A percentile compares a stretch with the other conserved stretches of the same genome.
These are phyloP conservation scores for Leccinum huronense DNA, from an alignment of 1,284 basidiomycete species.

Conservation along the genomic window DNA sequence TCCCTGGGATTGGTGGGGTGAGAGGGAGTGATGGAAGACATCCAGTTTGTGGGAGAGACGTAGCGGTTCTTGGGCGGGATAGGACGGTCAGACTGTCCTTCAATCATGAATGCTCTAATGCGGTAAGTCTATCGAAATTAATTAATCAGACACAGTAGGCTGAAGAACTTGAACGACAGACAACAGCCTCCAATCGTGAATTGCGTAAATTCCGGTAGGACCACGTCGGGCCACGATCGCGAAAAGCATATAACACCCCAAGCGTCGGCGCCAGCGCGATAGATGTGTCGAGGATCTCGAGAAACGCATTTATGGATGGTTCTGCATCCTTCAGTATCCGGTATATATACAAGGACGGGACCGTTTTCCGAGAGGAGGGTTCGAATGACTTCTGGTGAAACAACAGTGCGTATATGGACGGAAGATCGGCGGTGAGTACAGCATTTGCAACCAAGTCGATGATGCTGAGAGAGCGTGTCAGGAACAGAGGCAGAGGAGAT, in stretches of 20 bases:
- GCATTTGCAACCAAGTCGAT: slow-evolving; percentile 54
- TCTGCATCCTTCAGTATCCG: slow-evolving; percentile 66
- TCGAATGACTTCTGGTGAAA: slow-evolving; percentile 47
- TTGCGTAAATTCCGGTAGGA: slow-evolving; percentile 59
- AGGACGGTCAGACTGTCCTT: slow-evolving; percentile 53
- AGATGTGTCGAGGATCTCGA: slow-evolving; percentile 64
- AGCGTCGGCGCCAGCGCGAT: slow-evolving; percentile 71
- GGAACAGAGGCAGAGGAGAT: slow-evolving; percentile 35
- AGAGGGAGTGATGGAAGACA: slow-evolving; percentile 21
- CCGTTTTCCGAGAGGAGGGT: slow-evolving; percentile 43
- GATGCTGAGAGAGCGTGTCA: slow-evolving; percentile 36
- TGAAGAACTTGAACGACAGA: background rate
- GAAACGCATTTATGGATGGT: slow-evolving; percentile 67
- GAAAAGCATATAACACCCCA: slow-evolving; percentile 47
- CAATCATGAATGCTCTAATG: slow-evolving; percentile 61
- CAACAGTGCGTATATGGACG: slow-evolving; percentile 53
- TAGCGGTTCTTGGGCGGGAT: slow-evolving; percentile 48
- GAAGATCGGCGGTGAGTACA: slow-evolving; percentile 47
- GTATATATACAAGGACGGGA: slow-evolving; percentile 57
- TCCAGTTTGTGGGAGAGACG: slow-evolving; percentile 38
- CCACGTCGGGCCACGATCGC: slow-evolving; percentile 60
- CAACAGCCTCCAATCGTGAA: slow-evolving; percentile 52
- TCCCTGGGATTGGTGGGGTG: slow-evolving; percentile 22
- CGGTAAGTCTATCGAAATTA: slow-evolving; percentile 51
- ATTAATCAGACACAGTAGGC: background rate